Percentiles rank a stretch among this genome's conserved stretches.
phyloP scores from a whole-genome alignment of 2,329 filamentous ascomycete species.

The Hyphodiscus sp. region DNA sequence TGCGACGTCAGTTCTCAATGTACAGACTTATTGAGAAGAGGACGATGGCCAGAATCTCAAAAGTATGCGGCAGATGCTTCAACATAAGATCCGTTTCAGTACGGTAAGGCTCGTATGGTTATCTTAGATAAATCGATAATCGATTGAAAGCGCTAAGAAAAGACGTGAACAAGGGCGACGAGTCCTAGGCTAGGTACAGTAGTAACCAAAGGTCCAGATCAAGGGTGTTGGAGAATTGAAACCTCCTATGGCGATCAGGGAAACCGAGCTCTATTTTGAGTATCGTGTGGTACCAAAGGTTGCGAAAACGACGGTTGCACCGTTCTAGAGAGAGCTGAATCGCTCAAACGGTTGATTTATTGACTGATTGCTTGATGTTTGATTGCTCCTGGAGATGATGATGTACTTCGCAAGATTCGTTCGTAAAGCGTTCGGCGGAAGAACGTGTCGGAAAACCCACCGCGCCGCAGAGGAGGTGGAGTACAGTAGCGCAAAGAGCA shows the following conservation, averaged over 20 bases:
- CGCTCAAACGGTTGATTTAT: conserved; percentile 17
- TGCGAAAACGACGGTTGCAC: conserved; percentile 1
- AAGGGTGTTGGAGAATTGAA: conserved; percentile 10
- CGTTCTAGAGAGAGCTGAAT: conserved; percentile 13
- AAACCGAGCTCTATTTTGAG: conserved; percentile 15
- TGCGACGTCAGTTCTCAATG: not conserved
- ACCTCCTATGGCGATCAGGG: conserved; percentile 22
- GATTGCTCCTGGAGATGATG: conserved; percentile 9
- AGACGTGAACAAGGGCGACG: not conserved
- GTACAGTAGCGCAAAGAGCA: conserved; percentile 8
- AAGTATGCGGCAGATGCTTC: not conserved
- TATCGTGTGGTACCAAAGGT: not conserved
- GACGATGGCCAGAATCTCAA: not conserved
- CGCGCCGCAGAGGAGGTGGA: not conserved
- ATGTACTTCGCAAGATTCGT: conserved; percentile 6
- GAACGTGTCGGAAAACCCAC: conserved; percentile 6
- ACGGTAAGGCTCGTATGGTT: not conserved
- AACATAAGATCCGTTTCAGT: not conserved
- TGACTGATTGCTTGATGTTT: not conserved
- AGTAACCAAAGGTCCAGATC: conserved; percentile 1
- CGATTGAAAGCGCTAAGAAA: not conserved
- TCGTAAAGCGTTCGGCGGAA: conserved; percentile 7
- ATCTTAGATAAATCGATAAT: not conserved
- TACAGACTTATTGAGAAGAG: not conserved
- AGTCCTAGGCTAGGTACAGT: not conserved